Evolutionary conservation across 2,329 filamentous ascomycete genomes (phyloP).

Genomic region (Botryotinia narcissicola): DNA sequence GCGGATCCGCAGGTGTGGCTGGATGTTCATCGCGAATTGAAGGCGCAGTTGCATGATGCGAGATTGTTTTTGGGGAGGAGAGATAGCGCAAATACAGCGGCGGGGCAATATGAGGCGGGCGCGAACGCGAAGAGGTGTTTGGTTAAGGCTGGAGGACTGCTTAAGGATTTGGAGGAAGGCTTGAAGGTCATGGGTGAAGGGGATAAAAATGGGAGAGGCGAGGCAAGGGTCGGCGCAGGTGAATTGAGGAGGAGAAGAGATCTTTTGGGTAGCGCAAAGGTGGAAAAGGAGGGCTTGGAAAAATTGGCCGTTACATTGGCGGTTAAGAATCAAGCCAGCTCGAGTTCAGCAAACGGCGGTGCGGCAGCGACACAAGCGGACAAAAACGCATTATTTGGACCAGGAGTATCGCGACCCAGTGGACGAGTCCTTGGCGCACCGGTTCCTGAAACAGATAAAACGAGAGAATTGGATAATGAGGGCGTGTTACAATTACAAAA

Average conservation of each 20-base stretch:
- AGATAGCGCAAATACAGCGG: slow-evolving; percentile 57
- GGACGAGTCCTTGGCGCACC: slow-evolving; percentile 72
- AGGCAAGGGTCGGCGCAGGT: slow-evolving; percentile 61
- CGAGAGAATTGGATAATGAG: slow-evolving; percentile 71
- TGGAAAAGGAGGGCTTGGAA: slow-evolving; percentile 75
- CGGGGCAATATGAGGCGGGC: slow-evolving; percentile 61
- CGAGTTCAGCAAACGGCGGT: slow-evolving; percentile 22
- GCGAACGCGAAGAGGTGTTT: slow-evolving; percentile 73
- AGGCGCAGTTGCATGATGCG: slow-evolving; percentile 66
- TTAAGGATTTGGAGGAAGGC: slow-evolving; percentile 64
- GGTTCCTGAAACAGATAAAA: slow-evolving; percentile 71
- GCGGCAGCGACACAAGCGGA: slow-evolving; percentile 36
- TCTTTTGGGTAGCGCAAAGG: slow-evolving; percentile 64
- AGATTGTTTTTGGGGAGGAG: slow-evolving; percentile 63
- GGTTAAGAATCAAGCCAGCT: slow-evolving; percentile 42
- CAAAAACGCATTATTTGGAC: slow-evolving; percentile 50
- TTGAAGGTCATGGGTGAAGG: slow-evolving; percentile 55
- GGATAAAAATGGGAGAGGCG: slow-evolving; percentile 36
- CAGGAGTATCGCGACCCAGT: slow-evolving; percentile 41
- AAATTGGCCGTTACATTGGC: slow-evolving; percentile 63
- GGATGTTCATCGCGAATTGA: slow-evolving; percentile 72
- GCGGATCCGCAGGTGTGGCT: slow-evolving; percentile 59
- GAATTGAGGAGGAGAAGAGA: slow-evolving; percentile 71
- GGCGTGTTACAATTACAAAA: slow-evolving; percentile 73
- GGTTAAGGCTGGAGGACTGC: slow-evolving; percentile 63